phyloP scores from a whole-genome alignment of 2,329 filamentous ascomycete genomes.

The Penicillium sp. region DNA sequence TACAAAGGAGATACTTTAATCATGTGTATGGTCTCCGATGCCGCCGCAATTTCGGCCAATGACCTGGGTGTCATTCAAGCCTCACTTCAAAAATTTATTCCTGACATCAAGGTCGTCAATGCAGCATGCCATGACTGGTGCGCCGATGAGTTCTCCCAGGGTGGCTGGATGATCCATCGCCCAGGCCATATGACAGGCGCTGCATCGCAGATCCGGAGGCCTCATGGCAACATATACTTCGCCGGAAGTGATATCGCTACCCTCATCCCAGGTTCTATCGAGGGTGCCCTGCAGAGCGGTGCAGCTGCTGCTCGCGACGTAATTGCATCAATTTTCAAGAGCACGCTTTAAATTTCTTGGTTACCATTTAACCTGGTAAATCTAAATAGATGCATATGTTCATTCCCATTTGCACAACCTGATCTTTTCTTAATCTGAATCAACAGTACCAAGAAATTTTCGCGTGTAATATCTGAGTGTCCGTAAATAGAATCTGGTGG shows the following conservation, averaged over 20 bases:
- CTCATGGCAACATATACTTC: constrained; percentile 18
- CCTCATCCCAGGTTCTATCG: constrained; percentile 17
- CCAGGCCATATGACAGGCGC: constrained; percentile 16
- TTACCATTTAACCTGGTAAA: too few relatives aligned
- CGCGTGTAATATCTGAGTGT: too few relatives aligned
- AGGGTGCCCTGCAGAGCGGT: constrained; percentile 20
- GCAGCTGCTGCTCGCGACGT: constrained; percentile 18
- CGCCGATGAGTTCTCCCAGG: constrained; percentile 18
- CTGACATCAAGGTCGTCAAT: constrained; percentile 13
- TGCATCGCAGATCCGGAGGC: constrained; percentile 9
- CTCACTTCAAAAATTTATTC: not conserved
- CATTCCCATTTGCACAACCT: too few relatives aligned
- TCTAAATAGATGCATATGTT: too few relatives aligned
- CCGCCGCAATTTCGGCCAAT: constrained; percentile 4
- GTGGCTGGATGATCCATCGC: constrained; percentile 20
- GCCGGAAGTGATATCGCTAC: constrained; percentile 19
- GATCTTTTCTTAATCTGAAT: too few relatives aligned
- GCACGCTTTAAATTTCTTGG: too few relatives aligned
- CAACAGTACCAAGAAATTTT: too few relatives aligned
- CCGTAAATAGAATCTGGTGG: too few relatives aligned
- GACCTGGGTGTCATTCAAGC: not conserved
- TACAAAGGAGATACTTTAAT: constrained; percentile 16
- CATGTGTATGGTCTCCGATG: constrained; percentile 18
- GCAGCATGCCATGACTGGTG: constrained; percentile 18
- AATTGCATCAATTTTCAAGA: too few relatives aligned